Base-by-base conservation (phyloP, 1,284 basidiomycete genomes). In the Abortiporus biennis region DNA sequence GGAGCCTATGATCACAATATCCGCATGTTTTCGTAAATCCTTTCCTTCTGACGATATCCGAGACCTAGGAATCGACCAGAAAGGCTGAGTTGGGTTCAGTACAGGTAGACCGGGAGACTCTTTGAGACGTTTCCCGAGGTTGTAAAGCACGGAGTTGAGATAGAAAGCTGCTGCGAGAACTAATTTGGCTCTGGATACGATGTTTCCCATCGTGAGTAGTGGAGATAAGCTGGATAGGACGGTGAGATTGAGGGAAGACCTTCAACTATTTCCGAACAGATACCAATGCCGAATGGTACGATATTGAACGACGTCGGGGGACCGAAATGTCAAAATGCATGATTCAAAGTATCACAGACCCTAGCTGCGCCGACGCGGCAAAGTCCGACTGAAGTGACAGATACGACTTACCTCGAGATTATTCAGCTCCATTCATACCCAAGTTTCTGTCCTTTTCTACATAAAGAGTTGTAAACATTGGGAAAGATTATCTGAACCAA, bases 1-100 rank as follows among this genome's bases (percentile, higher is more conserved):
- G 15, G 80, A 83, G 3, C 83, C 84, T 48, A 86, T 71, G 45
- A 85, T 64, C 6, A 85, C 75, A 9, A 84, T 56, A 51, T 86
- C 82, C 2, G 70, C 82, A 47, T 73, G 59, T 0, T 56, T 51
- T 1, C 79, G 78, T 3, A 79, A 45, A 2, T 63, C 57, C 5
- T 65, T 58, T 12, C 63, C 59, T 40, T 72, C 61, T 1, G 57
- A 54, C 2, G 77, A 66, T 29, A 84, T 70, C 4, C 67, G 59
- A 2, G 79, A 69, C 0, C 66, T 62, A 1, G 80, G 80, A 8
- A 67, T 58, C 21, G 70, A 71, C 83, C 82, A 85, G 56, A 78
- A 81, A 1, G 82, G 65, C 15, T 58, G 56, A 0, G 71, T 73
- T 1, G 80, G 72, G 37, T 71, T 66, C 0, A 66, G 52, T 0